A percentile compares a stretch with the other conserved stretches of the same genome.
Evolutionary conservation across 2,329 filamentous ascomycete genomes (phyloP).

Genomic region (Fusarium udum): DNA sequence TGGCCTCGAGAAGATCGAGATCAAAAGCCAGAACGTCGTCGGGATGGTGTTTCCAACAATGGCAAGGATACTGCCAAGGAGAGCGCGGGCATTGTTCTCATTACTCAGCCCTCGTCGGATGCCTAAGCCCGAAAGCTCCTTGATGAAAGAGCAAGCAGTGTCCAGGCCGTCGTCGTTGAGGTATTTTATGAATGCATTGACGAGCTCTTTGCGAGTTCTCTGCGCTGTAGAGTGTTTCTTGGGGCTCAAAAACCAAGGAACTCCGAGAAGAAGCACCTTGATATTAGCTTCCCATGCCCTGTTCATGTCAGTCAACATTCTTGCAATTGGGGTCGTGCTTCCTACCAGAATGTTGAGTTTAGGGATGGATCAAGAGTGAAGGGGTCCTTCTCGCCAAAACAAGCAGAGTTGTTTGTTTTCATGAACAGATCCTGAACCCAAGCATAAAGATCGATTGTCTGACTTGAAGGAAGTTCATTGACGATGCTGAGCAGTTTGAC

Average conservation of each 20-base stretch:
- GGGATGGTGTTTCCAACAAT: conserved; percentile 36
- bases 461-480: conserved; percentile 8
- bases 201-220: conserved; percentile 18
- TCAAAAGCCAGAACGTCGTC: conserved; percentile 28
- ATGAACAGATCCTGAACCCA: conserved; percentile 33
- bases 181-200: conserved; percentile 23
- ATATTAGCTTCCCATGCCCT: conserved; percentile 35
- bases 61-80: conserved; percentile 28
- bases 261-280: conserved; percentile 21
- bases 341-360: conserved; percentile 15
- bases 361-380: conserved; percentile 19
- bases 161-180: conserved; percentile 7
- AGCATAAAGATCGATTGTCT: conserved; percentile 19
- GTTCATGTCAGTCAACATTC: neutral
- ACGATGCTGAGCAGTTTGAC: conserved; percentile 6
- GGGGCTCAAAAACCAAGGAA: conserved; percentile 33
- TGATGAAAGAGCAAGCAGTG: conserved; percentile 30
- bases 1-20: conserved; percentile 21
- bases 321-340: fast-evolving
- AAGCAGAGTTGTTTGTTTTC: conserved; percentile 36
- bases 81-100: conserved; percentile 35
- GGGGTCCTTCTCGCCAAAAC: conserved; percentile 31
- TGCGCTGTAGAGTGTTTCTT: conserved; percentile 13
- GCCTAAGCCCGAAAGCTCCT: conserved; percentile 16
- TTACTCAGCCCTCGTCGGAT: conserved; percentile 29